phyloP scores from a whole-genome alignment of 768 basidiomycete genomes.

The Naganishia vishniacii region DNA sequence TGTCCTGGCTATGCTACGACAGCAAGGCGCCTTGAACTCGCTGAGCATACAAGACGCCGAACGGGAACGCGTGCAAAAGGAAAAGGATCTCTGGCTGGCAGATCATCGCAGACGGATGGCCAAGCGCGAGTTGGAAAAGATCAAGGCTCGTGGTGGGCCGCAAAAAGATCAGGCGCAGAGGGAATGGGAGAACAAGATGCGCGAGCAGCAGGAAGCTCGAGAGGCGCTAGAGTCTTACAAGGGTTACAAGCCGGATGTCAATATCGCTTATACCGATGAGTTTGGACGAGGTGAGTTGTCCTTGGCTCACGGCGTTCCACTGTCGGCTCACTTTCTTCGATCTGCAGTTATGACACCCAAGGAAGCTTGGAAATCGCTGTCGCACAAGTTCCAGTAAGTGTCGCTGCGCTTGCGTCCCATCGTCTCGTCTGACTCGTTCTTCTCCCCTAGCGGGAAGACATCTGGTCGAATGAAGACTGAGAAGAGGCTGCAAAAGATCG shows the following conservation, averaged over 20 bases:
- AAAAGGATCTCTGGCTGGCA: constrained; percentile 84
- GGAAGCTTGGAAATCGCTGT: constrained; percentile 97
- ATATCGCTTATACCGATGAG: constrained; percentile 94
- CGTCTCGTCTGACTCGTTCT: constrained; percentile 1
- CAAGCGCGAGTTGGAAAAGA: constrained; percentile 71
- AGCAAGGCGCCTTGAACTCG: constrained; percentile 78
- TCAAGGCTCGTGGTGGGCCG: constrained; percentile 64
- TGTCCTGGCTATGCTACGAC: constrained; percentile 77
- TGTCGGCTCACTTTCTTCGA: not conserved
- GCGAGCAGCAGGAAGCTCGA: constrained; percentile 86
- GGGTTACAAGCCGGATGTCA: constrained; percentile 93
- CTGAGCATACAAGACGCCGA: constrained; percentile 61
- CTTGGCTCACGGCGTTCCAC: not conserved
- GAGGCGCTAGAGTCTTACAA: constrained; percentile 76
- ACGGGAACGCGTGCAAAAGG: constrained; percentile 74
- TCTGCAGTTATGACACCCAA: constrained; percentile 60
- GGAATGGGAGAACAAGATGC: constrained; percentile 85
- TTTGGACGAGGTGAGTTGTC: constrained; percentile 63
- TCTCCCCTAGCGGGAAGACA: constrained; percentile 73
- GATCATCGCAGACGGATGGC: constrained; percentile 70
- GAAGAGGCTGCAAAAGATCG: constrained; percentile 91
- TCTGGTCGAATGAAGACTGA: constrained; percentile 96
- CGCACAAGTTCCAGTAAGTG: constrained; percentile 81
- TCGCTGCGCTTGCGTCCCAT: not conserved
- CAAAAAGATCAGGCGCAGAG: constrained; percentile 88